Evolutionary conservation across 495 filamentous ascomycete species (phyloP).

Genomic region (Cercophora newfieldiana): DNA sequence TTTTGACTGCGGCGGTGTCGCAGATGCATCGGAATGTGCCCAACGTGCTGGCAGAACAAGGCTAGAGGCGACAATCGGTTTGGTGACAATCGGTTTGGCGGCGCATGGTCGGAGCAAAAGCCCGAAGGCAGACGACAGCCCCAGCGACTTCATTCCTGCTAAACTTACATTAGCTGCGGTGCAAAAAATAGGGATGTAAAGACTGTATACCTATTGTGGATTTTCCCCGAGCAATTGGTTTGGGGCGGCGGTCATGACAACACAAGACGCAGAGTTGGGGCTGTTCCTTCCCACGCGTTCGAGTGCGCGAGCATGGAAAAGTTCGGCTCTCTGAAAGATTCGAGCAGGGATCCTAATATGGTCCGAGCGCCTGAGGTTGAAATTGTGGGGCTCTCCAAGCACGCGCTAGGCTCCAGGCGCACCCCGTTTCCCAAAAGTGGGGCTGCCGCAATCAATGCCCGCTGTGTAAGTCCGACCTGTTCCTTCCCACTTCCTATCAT

Average conservation of each 20-base stretch:
- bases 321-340: constrained; percentile 29
- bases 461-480: not conserved
- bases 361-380: constrained; percentile 21
- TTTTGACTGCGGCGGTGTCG: constrained; percentile 38
- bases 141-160: constrained; percentile 35
- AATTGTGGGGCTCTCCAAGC: constrained; percentile 3
- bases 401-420: constrained; percentile 7
- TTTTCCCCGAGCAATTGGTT: constrained; percentile 8
- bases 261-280: constrained; percentile 8
- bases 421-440: not conserved
- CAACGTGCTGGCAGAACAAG: constrained; percentile 34
- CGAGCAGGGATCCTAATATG: constrained; percentile 19
- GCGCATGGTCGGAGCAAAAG: constrained; percentile 33
- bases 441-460: not conserved
- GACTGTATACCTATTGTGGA: constrained; percentile 23
- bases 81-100: constrained; percentile 17
- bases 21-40: constrained; percentile 22
- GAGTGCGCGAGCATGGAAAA: not conserved
- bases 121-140: constrained; percentile 32
- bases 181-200: not conserved
- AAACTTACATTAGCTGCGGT: not conserved
- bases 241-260: constrained; percentile 21
- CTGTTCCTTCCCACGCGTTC: not conserved
- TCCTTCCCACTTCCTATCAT: not conserved
- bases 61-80: constrained; percentile 20